Percentiles rank a stretch among this genome's conserved stretches.
phyloP scores from a whole-genome alignment of 1,284 basidiomycete species.

The Schizophyllum commune region DNA sequence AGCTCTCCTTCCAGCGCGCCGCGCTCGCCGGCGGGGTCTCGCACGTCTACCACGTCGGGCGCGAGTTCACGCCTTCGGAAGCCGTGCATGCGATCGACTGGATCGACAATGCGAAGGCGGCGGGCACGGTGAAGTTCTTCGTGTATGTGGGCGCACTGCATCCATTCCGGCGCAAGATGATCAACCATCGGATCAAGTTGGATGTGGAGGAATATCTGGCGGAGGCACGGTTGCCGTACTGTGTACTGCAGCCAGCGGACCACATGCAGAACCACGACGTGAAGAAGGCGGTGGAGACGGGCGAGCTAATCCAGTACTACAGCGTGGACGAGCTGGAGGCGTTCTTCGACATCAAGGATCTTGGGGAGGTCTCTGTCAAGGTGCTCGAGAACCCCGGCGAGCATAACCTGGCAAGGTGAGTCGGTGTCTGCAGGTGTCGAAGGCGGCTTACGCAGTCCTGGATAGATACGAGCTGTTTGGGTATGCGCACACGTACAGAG shows the following conservation, averaged over 20 bases:
- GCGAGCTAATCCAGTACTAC: not conserved
- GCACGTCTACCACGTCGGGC: not conserved
- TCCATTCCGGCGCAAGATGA: not conserved
- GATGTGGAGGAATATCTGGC: not conserved
- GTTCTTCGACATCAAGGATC: not conserved
- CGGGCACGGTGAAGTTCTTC: not conserved
- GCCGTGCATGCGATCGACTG: not conserved
- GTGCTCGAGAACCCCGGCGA: not conserved
- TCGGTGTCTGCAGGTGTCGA: not conserved
- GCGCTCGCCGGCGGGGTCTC: not conserved
- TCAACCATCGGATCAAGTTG: not conserved
- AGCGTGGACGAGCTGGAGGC: not conserved
- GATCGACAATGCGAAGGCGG: not conserved
- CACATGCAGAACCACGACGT: not conserved
- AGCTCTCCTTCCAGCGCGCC: not conserved
- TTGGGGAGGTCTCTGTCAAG: not conserved
- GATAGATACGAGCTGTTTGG: not conserved
- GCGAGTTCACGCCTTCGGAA: not conserved
- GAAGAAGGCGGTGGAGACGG: not conserved
- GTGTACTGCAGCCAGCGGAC: not conserved
- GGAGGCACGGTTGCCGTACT: not conserved
- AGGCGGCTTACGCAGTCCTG: not conserved
- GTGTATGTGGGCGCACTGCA: not conserved
- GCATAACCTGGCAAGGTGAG: not conserved
- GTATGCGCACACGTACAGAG: not conserved